Base-by-base conservation (phyloP, 805 yeast genomes). In the Wickerhamomyces sydowiorum region DNA sequence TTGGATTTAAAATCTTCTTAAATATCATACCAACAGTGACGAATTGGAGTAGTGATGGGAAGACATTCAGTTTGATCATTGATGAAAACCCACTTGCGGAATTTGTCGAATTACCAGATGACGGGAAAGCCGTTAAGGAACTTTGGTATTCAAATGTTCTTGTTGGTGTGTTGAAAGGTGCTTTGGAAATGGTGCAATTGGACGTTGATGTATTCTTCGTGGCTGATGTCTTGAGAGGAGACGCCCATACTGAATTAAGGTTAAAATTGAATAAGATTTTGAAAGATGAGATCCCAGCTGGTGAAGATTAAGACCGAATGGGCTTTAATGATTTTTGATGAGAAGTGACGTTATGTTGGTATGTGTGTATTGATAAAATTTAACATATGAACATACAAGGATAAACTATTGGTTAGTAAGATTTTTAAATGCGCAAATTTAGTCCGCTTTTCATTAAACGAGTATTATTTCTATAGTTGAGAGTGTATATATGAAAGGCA, bases 261-360 rank as follows among this genome's bases (percentile, higher is more conserved):
- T 76, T 93, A 36, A 80, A 79, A 53, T 67, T 93, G 49, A 67
- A 80, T 37, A 81, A 74, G 53, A 75, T 88, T 3, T 67, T 91
- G 51, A 88, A 85, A 57, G 99, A 93, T 59, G 99, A 93, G 66
- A 83, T 93, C 36, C 99, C 99, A 13, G 95, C 95, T 6, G 99
- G 98, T 20, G 98, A 93, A 62, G 96, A 90, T 49, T 83, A 61
- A 54, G 34, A 23, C 7, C 25, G 10, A 10, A 23, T 23, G 25
- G 25, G 25, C 25, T n/a, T n/a, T n/a, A n/a, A n/a, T n/a, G n/a
- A n/a, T n/a, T n/a, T n/a, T n/a, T n/a, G n/a, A n/a, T n/a, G n/a
- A n/a, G n/a, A n/a, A n/a, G n/a, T n/a, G n/a, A n/a, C n/a, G n/a
- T n/a, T n/a, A n/a, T n/a, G n/a, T n/a, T n/a, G n/a, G n/a, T n/a